These are phyloP conservation scores for Castanea crenata DNA, from an alignment of 306 rosid species.

Conservation along the genomic window DNA sequence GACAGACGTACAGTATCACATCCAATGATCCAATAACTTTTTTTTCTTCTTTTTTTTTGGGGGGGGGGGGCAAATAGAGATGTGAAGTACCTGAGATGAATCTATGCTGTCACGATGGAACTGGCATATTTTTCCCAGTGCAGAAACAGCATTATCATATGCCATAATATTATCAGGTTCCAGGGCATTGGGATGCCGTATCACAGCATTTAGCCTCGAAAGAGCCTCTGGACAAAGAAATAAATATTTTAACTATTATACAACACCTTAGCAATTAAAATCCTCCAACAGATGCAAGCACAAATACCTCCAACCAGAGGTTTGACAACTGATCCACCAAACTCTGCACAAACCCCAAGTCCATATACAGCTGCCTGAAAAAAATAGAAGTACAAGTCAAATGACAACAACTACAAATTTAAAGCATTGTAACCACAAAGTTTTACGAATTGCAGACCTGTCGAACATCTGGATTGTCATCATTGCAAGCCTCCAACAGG, in stretches of 20 bases:
- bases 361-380: constrained; percentile 97
- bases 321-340: constrained; percentile 81
- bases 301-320: constrained; percentile 80
- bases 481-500: constrained; percentile 96
- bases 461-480: constrained; percentile 88
- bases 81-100: constrained; percentile 71
- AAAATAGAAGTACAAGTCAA: constrained; percentile 11
- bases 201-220: constrained; percentile 81
- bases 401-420: constrained; percentile 11
- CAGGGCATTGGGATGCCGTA: constrained; percentile 83
- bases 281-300: constrained; percentile 5
- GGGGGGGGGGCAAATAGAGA: background rate
- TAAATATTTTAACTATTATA: constrained; percentile 16
- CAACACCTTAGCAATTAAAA: background rate
- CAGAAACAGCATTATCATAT: constrained; percentile 98
- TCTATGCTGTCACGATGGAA: constrained; percentile 89
- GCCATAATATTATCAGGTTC: constrained; percentile 87
- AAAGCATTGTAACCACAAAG: constrained; percentile 5
- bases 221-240: constrained; percentile 77
- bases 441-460: constrained; percentile 59
- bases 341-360: constrained; percentile 97
- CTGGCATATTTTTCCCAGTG: constrained; percentile 85
- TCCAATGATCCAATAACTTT: background rate
- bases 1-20: background rate
- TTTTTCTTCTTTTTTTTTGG: background rate